phyloP scores from a whole-genome alignment of 2,329 filamentous ascomycete species.

The Penicillium sp. region DNA sequence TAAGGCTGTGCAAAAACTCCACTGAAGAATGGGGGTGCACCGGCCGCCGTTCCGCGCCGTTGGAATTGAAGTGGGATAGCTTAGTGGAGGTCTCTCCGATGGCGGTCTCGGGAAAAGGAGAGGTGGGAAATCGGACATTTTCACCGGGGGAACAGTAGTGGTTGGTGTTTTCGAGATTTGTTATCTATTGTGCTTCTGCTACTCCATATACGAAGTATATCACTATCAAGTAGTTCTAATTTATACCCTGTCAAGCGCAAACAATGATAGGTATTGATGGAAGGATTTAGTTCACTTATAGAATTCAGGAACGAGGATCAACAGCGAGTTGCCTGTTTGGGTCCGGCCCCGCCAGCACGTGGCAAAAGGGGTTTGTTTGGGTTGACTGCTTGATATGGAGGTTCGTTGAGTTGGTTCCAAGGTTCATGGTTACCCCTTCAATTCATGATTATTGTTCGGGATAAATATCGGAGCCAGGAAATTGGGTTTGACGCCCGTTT shows the following conservation, averaged over 20 bases:
- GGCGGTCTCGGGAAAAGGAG: conserved; percentile 14
- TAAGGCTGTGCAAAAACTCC: conserved; percentile 18
- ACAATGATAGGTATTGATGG: too few species aligned
- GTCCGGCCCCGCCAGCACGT: conserved; percentile 20
- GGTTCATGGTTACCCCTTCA: conserved; percentile 3
- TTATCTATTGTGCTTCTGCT: background rate
- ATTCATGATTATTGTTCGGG: background rate
- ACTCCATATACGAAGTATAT: too few species aligned
- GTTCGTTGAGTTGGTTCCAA: conserved; percentile 7
- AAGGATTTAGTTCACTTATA: background rate
- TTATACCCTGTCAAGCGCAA: background rate
- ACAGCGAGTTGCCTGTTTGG: conserved; percentile 16
- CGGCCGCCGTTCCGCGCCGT: conserved; percentile 33
- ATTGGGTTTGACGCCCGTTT: background rate
- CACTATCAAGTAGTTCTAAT: background rate
- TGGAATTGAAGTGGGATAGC: conserved; percentile 20
- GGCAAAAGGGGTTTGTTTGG: conserved; percentile 15
- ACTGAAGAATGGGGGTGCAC: conserved; percentile 22
- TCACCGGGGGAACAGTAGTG: background rate
- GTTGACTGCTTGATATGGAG: background rate
- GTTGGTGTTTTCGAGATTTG: background rate
- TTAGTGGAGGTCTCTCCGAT: conserved; percentile 19
- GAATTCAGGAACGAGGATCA: conserved; percentile 8
- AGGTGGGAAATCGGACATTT: conserved; percentile 19
- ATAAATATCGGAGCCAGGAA: background rate